Base-by-base conservation (phyloP, 805 yeast species). In the Pichia nanzhaoensis region DNA sequence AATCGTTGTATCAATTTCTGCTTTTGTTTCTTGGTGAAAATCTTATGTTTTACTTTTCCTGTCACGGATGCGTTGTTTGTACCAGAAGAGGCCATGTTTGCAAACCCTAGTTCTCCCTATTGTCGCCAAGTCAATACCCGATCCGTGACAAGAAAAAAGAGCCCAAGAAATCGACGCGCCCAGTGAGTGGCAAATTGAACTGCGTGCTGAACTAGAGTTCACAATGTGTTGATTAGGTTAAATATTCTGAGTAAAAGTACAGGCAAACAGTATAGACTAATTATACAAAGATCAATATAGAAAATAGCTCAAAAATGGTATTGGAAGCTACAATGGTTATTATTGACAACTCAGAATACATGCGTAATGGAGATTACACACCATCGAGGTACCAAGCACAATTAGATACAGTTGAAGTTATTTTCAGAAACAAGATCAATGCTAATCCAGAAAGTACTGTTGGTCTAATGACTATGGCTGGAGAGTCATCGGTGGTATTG, bases 241-340 rank as follows among this genome's bases (percentile, higher is more conserved):
- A n/a, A n/a, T n/a, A n/a, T n/a, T n/a, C n/a, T n/a, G n/a, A n/a
- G n/a, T n/a, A n/a, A n/a, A n/a, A n/a, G n/a, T n/a, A n/a, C n/a
- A n/a, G n/a, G n/a, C n/a, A n/a, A n/a, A n/a, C n/a, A n/a, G n/a
- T n/a, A n/a, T n/a, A n/a, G n/a, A n/a, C n/a, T n/a, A n/a, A n/a
- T n/a, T n/a, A n/a, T n/a, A n/a, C n/a, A n/a, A 6, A 12, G 12
- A 19, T 22, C 14, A 17, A 17, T 20, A 34, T n/a, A 4, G 5
- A 36, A 2, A 8, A 24, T 2, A 37, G 6, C 5, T 9, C 16
- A 37, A 49, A 59, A 44, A 89, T 89, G 97, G 96, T 84, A 52
- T 76, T 90, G 58, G 99, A 93, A 68, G 98, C 98, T 51, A 85
- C 96, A 14, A 90, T 93, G 84, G 77, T 93, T 51, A 87, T 89